Evolutionary conservation across 495 filamentous ascomycete species (phyloP).

Genomic region (Stereocaulon alpinum): DNA sequence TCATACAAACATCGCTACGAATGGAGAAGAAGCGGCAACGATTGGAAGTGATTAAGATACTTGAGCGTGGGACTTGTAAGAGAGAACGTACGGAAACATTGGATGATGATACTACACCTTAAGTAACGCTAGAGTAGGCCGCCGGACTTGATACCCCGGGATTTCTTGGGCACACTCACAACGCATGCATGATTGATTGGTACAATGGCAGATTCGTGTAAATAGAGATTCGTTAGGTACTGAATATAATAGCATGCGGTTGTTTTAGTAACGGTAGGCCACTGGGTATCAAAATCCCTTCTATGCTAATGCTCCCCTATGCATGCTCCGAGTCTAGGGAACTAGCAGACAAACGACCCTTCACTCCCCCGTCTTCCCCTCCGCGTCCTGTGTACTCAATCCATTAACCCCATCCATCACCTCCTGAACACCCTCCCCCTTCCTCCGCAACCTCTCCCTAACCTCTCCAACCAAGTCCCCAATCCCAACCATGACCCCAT

Average conservation of each 20-base stretch:
- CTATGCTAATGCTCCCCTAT: conserved; percentile 1
- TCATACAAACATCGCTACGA: background rate
- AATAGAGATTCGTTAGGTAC: background rate
- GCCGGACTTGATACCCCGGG: too few species aligned
- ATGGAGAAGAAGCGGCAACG: background rate
- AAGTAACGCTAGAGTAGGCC: too few species aligned
- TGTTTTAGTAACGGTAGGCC: background rate
- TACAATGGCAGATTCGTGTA: too few species aligned
- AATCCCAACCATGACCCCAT: conserved; percentile 61
- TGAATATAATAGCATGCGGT: background rate
- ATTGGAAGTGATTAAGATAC: background rate
- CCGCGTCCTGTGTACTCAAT: background rate
- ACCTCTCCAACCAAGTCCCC: conserved; percentile 54
- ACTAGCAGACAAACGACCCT: background rate
- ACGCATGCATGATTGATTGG: too few species aligned
- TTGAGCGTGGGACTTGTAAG: too few species aligned
- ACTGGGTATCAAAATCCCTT: conserved; percentile 1
- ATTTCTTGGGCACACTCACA: too few species aligned
- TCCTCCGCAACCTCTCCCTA: conserved; percentile 31
- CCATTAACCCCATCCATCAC: background rate
- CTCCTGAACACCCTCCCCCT: background rate
- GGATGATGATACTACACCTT: too few species aligned
- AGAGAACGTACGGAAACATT: too few species aligned
- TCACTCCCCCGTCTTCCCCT: background rate
- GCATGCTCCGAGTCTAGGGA: background rate